Percentiles rank a stretch among this genome's conserved stretches.
These are phyloP conservation scores for Teratosphaeria zuluensis DNA, from an alignment of 2,329 filamentous ascomycete genomes.

Conservation along the genomic window DNA sequence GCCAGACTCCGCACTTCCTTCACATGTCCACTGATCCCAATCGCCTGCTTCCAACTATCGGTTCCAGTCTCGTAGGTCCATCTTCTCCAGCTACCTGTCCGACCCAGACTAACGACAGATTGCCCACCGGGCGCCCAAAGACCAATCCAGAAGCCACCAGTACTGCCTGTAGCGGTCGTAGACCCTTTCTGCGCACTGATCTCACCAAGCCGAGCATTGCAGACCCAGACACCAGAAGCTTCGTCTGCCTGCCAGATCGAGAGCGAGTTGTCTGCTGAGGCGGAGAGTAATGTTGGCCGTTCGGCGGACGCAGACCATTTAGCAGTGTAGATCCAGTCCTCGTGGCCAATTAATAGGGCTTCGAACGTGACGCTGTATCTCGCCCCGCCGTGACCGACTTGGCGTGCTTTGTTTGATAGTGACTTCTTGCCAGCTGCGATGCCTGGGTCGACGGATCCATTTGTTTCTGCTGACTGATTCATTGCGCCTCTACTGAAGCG, in stretches of 20 bases:
- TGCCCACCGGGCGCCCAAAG: slow-evolving; percentile 75
- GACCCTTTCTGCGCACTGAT: slow-evolving; percentile 92
- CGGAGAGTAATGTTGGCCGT: slow-evolving; percentile 54
- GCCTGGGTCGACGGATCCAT: slow-evolving; percentile 3
- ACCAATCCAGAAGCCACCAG: slow-evolving; percentile 92
- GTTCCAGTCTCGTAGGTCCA: slow-evolving; percentile 58
- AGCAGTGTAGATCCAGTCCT: slow-evolving; percentile 95
- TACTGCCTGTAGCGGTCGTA: slow-evolving; percentile 90
- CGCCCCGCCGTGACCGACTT: slow-evolving; percentile 50
- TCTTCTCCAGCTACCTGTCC: slow-evolving; percentile 85
- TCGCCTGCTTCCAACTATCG: slow-evolving; percentile 65
- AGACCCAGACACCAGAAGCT: slow-evolving; percentile 83
- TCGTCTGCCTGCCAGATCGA: slow-evolving; percentile 85
- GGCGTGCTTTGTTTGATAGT: slow-evolving; percentile 81
- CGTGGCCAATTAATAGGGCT: slow-evolving; percentile 83
- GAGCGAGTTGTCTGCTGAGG: slow-evolving; percentile 90
- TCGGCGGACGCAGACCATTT: slow-evolving; percentile 52
- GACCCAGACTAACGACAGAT: slow-evolving; percentile 70
- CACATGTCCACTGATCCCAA: slow-evolving; percentile 77
- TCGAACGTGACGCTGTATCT: slow-evolving; percentile 85
- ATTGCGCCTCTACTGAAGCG: slow-evolving; percentile 60
- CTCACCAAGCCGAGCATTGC: slow-evolving; percentile 74
- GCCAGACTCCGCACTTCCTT: slow-evolving; percentile 69
- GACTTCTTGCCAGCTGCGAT: slow-evolving; percentile 40
- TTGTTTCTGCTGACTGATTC: neutral